Base-by-base conservation (phyloP, 306 rosid species). In the Corylus americana region DNA sequence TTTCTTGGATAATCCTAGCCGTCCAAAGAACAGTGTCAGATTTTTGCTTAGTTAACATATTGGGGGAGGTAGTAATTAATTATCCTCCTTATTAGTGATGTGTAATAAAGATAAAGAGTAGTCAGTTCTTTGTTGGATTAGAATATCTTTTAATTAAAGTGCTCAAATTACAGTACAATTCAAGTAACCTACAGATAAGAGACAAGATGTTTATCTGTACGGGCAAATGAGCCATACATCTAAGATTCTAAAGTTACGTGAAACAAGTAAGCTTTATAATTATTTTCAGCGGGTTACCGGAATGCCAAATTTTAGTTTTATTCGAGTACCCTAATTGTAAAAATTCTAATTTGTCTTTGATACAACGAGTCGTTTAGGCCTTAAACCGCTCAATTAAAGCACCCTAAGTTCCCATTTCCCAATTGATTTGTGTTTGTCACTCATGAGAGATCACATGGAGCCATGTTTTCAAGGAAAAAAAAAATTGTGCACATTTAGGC, bases 1-100 rank as follows among this genome's bases (percentile, higher is more conserved):
- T 35, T 10, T 12, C 2, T 16, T 8, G 27, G 44, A 8, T n/a
- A 66, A 79, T 79, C 68, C 31, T 74, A 47, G 39, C 78, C 74
- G 18, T 73, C 53, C 49, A 74, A 4, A 2, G 3, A 3, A 13
- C 18, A 25, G 66, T 20, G 35, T 11, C 4, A 10, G 66, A 10
- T 59, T 58, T 59, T 25, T 11, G 1, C 64, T 20, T 58, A 22
- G 66, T 25, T 37, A 59, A 59, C 27, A 25, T 7, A 58, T 58
- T 22, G 64, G 13, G 1, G 7, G 11, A 29, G 16, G 2, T 59
- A 13, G 18, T 53, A 53, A 13, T 53, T 4, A 53, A 13, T 53
- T 53, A 53, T 53, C 58, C 58, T 13, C 27, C 16, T 25, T 11
- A 27, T 59, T 6, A 25, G 66, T 59, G 31, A 59, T 37, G 12